These are phyloP conservation scores for Penicillium frequentans DNA, from an alignment of 2,329 filamentous ascomycete species.

Conservation along the genomic window DNA sequence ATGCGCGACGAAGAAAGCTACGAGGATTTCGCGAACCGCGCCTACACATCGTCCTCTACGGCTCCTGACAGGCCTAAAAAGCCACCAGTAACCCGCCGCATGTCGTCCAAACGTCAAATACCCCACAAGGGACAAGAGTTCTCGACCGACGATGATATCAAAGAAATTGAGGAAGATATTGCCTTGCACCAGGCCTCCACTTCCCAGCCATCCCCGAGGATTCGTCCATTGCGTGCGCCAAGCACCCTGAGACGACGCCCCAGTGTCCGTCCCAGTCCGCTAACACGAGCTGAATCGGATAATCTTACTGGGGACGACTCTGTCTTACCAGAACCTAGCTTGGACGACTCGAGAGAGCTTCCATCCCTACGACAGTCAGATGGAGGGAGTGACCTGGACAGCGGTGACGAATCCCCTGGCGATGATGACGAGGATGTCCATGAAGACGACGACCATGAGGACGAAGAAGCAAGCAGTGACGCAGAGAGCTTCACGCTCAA, in stretches of 20 bases:
- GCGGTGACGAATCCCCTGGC: slow-evolving; percentile 40
- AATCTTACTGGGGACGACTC: slow-evolving; percentile 40
- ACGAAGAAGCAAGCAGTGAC: slow-evolving; percentile 67
- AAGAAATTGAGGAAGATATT: slow-evolving; percentile 74
- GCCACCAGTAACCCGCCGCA: slow-evolving; percentile 69
- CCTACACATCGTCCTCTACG: slow-evolving; percentile 47
- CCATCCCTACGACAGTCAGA: slow-evolving; percentile 25
- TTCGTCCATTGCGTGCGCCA: slow-evolving; percentile 33
- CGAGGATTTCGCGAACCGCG: slow-evolving; percentile 29
- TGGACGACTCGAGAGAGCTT: slow-evolving; percentile 22
- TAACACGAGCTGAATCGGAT: slow-evolving; percentile 38
- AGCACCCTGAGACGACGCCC: slow-evolving; percentile 44
- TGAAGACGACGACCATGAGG: slow-evolving; percentile 46
- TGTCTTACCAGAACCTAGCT: slow-evolving; percentile 31
- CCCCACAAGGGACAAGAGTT: slow-evolving; percentile 83
- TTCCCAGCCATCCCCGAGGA: slow-evolving; percentile 35
- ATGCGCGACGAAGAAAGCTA: slow-evolving; percentile 29
- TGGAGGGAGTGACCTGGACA: slow-evolving; percentile 28
- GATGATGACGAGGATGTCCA: slow-evolving; percentile 47
- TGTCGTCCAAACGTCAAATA: slow-evolving; percentile 68
- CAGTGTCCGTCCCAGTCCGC: slow-evolving; percentile 30
- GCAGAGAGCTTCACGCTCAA: slow-evolving; percentile 97
- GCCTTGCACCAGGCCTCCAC: slow-evolving; percentile 39
- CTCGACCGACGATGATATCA: slow-evolving; percentile 83
- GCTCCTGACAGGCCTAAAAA: slow-evolving; percentile 60